Evolutionary conservation across 148 eudicot genomes (phyloP).

Genomic region (Fagopyrum tataricum): DNA sequence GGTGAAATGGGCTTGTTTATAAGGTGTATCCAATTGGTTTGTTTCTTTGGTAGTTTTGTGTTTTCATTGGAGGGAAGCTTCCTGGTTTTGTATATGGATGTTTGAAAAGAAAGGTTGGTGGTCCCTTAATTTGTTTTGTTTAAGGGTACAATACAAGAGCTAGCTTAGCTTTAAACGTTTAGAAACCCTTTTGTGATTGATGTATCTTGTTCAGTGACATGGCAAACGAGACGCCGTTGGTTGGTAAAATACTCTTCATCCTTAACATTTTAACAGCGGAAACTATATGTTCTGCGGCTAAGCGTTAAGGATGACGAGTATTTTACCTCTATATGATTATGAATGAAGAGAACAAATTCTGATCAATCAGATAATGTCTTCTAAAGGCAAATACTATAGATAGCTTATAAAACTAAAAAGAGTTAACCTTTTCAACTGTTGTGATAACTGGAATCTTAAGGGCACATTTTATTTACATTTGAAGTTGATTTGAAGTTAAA

Average conservation of each 20-base stretch:
- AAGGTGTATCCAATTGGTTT: neutral
- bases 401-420: no score
- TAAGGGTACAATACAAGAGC: slow-evolving; percentile 1
- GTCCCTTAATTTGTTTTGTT: neutral
- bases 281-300: no score
- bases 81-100: slow-evolving; percentile 2
- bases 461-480: neutral
- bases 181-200: neutral
- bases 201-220: neutral
- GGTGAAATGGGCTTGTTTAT: neutral
- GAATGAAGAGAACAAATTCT: neutral
- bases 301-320: no score
- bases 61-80: neutral
- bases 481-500: neutral
- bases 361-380: neutral
- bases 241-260: no score
- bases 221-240: no score
- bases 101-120: neutral
- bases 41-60: neutral
- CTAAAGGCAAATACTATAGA: neutral
- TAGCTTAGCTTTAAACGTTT: neutral
- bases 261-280: no score
- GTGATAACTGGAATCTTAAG: neutral
- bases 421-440: neutral
- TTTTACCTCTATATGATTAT: no score